These are phyloP conservation scores for Phytophthora pistaciae DNA, from an alignment of 352 stramenopile species.

Conservation along the genomic window DNA sequence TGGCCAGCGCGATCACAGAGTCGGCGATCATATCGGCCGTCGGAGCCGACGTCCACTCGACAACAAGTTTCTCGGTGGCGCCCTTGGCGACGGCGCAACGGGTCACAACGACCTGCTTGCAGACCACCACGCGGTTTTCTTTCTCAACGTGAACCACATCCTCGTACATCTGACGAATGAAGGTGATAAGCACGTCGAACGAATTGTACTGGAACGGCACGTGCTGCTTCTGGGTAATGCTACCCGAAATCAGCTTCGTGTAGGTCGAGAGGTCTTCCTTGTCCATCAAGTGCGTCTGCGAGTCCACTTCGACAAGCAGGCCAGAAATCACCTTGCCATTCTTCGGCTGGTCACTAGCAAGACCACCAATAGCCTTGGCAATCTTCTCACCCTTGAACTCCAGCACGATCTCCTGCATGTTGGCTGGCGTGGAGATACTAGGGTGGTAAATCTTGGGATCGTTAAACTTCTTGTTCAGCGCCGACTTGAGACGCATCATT, in stretches of 20 bases:
- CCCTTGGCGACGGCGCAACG: slow-evolving; percentile 42
- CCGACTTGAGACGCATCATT: slow-evolving; percentile 97
- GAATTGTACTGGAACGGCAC: slow-evolving; percentile 84
- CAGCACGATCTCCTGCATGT: slow-evolving; percentile 90
- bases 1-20: slow-evolving; percentile 95
- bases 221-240: slow-evolving; percentile 88
- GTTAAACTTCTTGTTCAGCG: slow-evolving; percentile 92
- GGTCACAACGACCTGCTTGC: slow-evolving; percentile 77
- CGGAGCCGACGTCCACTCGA: slow-evolving; percentile 93
- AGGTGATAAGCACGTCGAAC: slow-evolving; percentile 82
- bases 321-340: slow-evolving; percentile 83
- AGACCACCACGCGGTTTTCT: slow-evolving; percentile 74
- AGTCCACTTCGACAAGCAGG: slow-evolving; percentile 88
- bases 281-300: slow-evolving; percentile 86
- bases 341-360: slow-evolving; percentile 79
- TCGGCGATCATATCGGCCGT: slow-evolving; percentile 97
- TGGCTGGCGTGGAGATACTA: slow-evolving; percentile 85
- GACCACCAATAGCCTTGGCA: slow-evolving; percentile 84
- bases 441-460: slow-evolving; percentile 86
- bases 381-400: slow-evolving; percentile 92
- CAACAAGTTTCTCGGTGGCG: slow-evolving; percentile 54
- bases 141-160: slow-evolving; percentile 67
- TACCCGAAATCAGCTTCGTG: slow-evolving; percentile 84
- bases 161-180: slow-evolving; percentile 89
- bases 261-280: slow-evolving; percentile 89